These are phyloP conservation scores for Wallacemonas sp. DNA, from an alignment of 208 protist genomes.

Conservation along the genomic window DNA sequence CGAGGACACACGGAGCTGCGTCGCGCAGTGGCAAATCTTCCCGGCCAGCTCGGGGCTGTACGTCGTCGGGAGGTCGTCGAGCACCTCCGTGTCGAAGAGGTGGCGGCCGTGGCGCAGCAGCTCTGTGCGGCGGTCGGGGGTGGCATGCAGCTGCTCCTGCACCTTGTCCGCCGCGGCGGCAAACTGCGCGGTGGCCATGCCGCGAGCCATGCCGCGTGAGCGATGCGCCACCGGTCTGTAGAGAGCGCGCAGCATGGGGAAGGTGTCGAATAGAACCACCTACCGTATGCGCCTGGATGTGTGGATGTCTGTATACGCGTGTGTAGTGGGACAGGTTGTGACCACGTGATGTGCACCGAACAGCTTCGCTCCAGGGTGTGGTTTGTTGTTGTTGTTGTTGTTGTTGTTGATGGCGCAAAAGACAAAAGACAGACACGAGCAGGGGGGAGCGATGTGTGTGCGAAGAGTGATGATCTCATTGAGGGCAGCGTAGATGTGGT, in stretches of 20 bases:
- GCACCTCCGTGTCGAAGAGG: conserved; percentile 78
- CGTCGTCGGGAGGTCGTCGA: conserved; percentile 61
- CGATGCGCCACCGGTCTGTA: conserved; percentile 17
- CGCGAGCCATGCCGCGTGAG: conserved; percentile 12
- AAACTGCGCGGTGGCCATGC: conserved; percentile 66
- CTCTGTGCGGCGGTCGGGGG: conserved; percentile 53
- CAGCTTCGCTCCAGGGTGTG: too few species aligned
- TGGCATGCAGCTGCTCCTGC: conserved; percentile 69
- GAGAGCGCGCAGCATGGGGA: conserved; percentile 21
- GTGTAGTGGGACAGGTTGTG: conserved; percentile 6
- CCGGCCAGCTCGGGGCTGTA: conserved; percentile 61
- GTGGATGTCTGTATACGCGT: conserved; percentile 19
- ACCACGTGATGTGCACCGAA: too few species aligned
- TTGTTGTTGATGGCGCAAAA: too few species aligned
- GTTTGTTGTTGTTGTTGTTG: too few species aligned
- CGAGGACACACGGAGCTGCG: conserved; percentile 73
- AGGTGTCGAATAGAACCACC: too few species aligned
- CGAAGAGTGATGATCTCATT: too few species aligned
- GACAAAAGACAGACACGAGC: too few species aligned
- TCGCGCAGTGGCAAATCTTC: conserved; percentile 69
- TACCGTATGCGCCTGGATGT: neutral
- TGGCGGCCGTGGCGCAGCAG: conserved; percentile 75
- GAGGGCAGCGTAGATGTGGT: too few species aligned
- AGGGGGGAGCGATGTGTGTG: too few species aligned
- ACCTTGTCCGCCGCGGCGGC: conserved; percentile 65